These are phyloP conservation scores for Herpetospermum pedunculosum DNA, from an alignment of 306 rosid species.

Conservation along the genomic window DNA sequence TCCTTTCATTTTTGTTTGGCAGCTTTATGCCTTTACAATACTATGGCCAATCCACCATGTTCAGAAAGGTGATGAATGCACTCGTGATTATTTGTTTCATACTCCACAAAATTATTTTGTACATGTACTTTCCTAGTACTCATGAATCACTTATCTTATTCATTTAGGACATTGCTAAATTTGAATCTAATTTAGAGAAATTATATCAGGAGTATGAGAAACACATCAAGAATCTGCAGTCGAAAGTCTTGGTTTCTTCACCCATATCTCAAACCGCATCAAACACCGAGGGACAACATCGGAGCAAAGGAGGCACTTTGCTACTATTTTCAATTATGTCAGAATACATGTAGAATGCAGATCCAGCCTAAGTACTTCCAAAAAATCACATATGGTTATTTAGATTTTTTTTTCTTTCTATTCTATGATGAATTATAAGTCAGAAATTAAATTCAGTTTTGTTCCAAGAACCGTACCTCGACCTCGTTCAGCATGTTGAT, in stretches of 20 bases:
- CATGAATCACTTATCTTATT: constrained; percentile 7
- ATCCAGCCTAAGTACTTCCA: too few species aligned
- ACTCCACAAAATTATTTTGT: constrained; percentile 74
- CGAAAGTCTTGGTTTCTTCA: constrained; percentile 17
- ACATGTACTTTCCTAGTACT: constrained; percentile 38
- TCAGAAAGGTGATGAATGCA: constrained; percentile 60
- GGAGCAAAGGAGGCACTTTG: constrained; percentile 26
- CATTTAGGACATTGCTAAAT: not conserved
- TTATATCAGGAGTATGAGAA: constrained; percentile 58
- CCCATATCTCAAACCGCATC: constrained; percentile 12
- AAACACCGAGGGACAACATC: constrained; percentile 23
- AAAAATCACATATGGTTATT: not conserved
- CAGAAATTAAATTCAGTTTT: not conserved
- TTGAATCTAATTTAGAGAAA: constrained; percentile 12
- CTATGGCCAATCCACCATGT: constrained; percentile 70
- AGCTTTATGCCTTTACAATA: constrained; percentile 75
- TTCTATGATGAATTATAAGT: not conserved
- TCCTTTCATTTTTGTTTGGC: constrained; percentile 21
- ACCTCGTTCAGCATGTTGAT: not conserved
- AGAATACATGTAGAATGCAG: not conserved
- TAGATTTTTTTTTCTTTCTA: not conserved
- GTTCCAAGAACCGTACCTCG: not conserved
- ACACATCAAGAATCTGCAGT: constrained; percentile 31
- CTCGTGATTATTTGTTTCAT: constrained; percentile 85
- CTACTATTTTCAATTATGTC: not conserved